phyloP scores from a whole-genome alignment of 2,329 filamentous ascomycete species.

The Pseudogymnoascus sp. region DNA sequence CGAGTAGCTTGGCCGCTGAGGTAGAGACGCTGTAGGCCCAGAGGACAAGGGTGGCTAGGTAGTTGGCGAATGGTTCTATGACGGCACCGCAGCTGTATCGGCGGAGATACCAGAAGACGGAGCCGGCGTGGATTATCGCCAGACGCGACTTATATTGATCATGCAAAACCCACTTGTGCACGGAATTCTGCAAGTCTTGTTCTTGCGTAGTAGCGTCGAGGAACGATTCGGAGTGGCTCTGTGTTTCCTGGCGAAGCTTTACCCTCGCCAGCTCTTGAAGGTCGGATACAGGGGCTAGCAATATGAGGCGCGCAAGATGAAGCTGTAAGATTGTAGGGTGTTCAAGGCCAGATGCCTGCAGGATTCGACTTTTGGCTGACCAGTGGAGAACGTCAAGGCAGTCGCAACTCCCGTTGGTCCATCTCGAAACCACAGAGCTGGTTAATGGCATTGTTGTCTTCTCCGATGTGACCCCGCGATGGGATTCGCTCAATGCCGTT shows the following conservation, averaged over 20 bases:
- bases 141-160: constrained; percentile 41
- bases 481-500: constrained; percentile 11
- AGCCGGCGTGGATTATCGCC: constrained; percentile 38
- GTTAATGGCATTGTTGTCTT: constrained; percentile 15
- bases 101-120: constrained; percentile 40
- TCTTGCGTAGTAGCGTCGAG: constrained; percentile 27
- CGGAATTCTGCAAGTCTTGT: constrained; percentile 23
- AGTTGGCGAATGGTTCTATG: constrained; percentile 34
- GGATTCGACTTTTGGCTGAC: constrained; percentile 47
- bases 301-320: constrained; percentile 46
- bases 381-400: constrained; percentile 52
- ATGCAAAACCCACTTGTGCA: constrained; percentile 18
- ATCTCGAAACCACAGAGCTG: constrained; percentile 27
- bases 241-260: constrained; percentile 34
- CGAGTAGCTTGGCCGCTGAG: constrained; percentile 3
- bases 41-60: constrained; percentile 33
- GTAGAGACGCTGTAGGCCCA: constrained; percentile 34
- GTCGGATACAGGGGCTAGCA: constrained; percentile 31
- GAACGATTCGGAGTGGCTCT: constrained; percentile 33
- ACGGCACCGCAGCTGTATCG: constrained; percentile 37
- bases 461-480: constrained; percentile 3
- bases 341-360: constrained; percentile 43
- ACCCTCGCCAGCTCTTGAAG: constrained; percentile 12
- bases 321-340: constrained; percentile 50
- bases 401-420: constrained; percentile 41